These are phyloP conservation scores for Physcomitrium patens DNA, from an alignment of 225 moss, liverwort and hornwort genomes.

Conservation along the genomic window DNA sequence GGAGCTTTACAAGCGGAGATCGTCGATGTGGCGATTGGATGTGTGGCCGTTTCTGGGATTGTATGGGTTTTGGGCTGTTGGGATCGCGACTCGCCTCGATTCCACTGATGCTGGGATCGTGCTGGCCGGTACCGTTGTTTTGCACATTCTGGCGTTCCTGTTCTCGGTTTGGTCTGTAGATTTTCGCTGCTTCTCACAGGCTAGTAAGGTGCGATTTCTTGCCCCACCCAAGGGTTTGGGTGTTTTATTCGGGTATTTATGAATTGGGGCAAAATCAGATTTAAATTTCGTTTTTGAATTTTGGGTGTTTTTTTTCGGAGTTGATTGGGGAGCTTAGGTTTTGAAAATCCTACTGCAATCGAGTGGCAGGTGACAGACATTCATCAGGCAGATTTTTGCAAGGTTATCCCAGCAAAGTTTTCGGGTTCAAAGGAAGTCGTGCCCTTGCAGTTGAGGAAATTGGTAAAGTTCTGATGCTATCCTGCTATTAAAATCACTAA, in stretches of 20 bases:
- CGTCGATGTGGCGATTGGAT: constrained; percentile 77
- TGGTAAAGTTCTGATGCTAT: constrained; percentile 50
- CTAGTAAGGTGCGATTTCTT: constrained; percentile 58
- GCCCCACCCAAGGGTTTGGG: neutral
- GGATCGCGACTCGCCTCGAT: constrained; percentile 70
- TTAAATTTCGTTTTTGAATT: neutral
- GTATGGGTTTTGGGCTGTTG: constrained; percentile 70
- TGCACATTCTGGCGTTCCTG: constrained; percentile 81
- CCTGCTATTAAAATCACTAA: neutral
- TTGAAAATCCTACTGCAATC: neutral
- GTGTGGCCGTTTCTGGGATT: constrained; percentile 78
- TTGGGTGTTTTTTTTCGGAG: neutral
- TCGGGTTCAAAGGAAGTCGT: constrained; percentile 93
- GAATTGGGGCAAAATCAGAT: constrained; percentile 18
- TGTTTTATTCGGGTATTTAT: constrained; percentile 29
- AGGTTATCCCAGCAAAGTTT: constrained; percentile 90
- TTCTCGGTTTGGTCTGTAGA: constrained; percentile 98
- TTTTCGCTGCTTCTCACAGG: constrained; percentile 96
- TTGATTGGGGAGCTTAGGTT: neutral
- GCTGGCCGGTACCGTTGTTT: constrained; percentile 59
- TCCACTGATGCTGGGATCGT: constrained; percentile 73
- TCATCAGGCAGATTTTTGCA: constrained; percentile 76
- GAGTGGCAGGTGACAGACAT: constrained; percentile 69
- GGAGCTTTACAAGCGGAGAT: constrained; percentile 93
- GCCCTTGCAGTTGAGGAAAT: constrained; percentile 71